These are phyloP conservation scores for Lonicera japonica DNA, from an alignment of 129 eudicot genomes.

Conservation along the genomic window DNA sequence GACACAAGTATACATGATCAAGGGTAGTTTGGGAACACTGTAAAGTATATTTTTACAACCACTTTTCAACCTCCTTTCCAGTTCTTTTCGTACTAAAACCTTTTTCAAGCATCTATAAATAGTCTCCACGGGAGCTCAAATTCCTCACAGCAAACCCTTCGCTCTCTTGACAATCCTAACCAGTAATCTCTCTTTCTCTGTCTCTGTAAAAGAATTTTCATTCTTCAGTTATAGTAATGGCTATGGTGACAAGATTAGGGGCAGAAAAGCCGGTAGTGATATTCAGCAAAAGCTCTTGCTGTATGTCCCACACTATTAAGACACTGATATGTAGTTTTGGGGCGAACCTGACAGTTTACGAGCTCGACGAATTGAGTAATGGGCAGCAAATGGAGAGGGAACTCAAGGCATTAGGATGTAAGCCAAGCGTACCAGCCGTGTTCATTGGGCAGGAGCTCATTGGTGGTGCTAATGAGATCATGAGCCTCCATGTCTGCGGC, in stretches of 20 bases:
- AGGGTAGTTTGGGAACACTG: too few relatives aligned
- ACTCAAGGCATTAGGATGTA: constrained; percentile 39
- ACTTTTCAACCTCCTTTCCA: too few relatives aligned
- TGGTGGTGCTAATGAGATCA: too few relatives aligned
- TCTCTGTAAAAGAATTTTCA: background rate
- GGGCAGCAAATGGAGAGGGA: constrained; percentile 52
- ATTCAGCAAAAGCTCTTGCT: too few relatives aligned
- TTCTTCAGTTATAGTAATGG: constrained; percentile 16
- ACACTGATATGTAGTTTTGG: constrained; percentile 64
- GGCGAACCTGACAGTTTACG: constrained; percentile 63
- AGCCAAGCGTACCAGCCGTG: constrained; percentile 51
- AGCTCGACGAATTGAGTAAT: constrained; percentile 54
- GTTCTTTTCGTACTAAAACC: too few relatives aligned
- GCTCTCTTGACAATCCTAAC: background rate
- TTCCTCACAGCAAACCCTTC: constrained; percentile 8
- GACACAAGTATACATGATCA: too few relatives aligned
- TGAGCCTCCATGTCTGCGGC: too few relatives aligned
- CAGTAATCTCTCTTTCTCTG: background rate
- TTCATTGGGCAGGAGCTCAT: too few relatives aligned
- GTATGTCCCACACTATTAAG: constrained; percentile 60
- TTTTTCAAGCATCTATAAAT: too few relatives aligned
- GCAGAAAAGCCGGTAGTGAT: constrained; percentile 49
- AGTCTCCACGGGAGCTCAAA: constrained; percentile 1
- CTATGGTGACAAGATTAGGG: constrained; percentile 33
- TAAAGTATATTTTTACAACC: too few relatives aligned